Evolutionary conservation across 805 yeast species (phyloP).

Genomic region (Yueomyces sinensis): DNA sequence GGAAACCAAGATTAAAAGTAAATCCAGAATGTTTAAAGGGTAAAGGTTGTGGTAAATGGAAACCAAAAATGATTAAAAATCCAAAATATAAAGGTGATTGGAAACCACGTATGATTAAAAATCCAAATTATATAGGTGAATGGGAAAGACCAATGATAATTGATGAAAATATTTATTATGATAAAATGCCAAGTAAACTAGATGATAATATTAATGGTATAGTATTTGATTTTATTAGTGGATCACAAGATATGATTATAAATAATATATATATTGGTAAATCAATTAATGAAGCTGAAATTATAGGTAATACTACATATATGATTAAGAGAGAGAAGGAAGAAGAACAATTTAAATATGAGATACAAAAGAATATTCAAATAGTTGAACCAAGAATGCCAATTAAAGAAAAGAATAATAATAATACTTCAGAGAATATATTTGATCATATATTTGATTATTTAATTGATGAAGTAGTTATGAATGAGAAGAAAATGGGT

Average conservation of each 20-base stretch:
- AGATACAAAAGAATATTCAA: not conserved
- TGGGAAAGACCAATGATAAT: conserved; percentile 57
- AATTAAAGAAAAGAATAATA: not conserved
- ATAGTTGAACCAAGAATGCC: conserved; percentile 1
- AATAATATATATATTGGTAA: conserved; percentile 82
- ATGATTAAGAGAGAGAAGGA: not conserved
- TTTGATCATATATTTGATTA: conserved; percentile 3
- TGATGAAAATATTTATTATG: conserved; percentile 60
- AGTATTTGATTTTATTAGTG: conserved; percentile 72
- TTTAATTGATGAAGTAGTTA: not conserved
- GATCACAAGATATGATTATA: conserved; percentile 61
- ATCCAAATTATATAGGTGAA: conserved; percentile 68
- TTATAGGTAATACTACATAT: conserved; percentile 63
- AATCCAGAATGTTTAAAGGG: conserved; percentile 58
- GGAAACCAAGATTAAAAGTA: conserved; percentile 55
- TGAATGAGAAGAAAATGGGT: not conserved
- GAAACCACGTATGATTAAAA: conserved; percentile 51
- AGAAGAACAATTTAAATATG: not conserved
- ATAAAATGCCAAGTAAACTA: conserved; percentile 41
- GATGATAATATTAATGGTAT: conserved; percentile 64
- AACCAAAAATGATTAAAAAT: conserved; percentile 50
- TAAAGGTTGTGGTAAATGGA: conserved; percentile 78
- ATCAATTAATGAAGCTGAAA: conserved; percentile 68
- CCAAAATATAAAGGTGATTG: conserved; percentile 69
- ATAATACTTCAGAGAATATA: not conserved